phyloP scores from a whole-genome alignment of 2,329 filamentous ascomycete species.

The Sporothrix pallida region DNA sequence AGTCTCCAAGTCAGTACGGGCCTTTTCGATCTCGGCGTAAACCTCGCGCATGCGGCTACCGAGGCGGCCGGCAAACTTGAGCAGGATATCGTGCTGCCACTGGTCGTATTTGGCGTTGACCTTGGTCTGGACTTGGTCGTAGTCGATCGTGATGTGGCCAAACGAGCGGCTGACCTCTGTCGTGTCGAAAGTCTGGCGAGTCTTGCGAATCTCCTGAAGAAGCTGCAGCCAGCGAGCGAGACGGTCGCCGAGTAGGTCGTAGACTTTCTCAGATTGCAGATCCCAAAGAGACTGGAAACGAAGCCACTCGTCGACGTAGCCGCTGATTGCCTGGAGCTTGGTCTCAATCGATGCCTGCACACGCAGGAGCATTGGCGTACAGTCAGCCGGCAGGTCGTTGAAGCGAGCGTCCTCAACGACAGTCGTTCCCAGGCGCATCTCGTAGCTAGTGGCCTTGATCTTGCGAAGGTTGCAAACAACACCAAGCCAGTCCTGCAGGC shows the following conservation, averaged over 20 bases:
- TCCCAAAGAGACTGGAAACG: conserved; percentile 99
- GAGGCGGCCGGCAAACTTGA: conserved; percentile 89
- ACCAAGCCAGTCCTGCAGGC: conserved; percentile 92
- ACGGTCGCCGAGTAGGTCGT: conserved; percentile 88
- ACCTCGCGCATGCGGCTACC: conserved; percentile 91
- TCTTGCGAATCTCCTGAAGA: conserved; percentile 96
- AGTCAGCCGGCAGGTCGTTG: conserved; percentile 81
- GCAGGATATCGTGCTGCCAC: conserved; percentile 96
- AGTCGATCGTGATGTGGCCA: conserved; percentile 93
- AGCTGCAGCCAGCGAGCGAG: conserved; percentile 92
- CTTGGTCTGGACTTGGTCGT: conserved; percentile 97
- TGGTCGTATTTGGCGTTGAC: conserved; percentile 99
- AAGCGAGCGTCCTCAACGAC: conserved; percentile 74
- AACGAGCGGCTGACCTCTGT: conserved; percentile 92
- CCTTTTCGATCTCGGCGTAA: conserved; percentile 88
- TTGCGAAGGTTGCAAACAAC: conserved; percentile 90
- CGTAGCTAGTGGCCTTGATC: conserved; percentile 93
- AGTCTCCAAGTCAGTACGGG: conserved; percentile 85
- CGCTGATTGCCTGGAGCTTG: conserved; percentile 78
- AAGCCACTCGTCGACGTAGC: conserved; percentile 96
- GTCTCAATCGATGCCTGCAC: conserved; percentile 85
- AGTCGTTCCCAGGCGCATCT: conserved; percentile 77
- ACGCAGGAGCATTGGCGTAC: conserved; percentile 75
- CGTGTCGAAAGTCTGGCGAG: conserved; percentile 94
- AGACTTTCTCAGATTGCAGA: conserved; percentile 92